Evolutionary conservation across 2,329 filamentous ascomycete genomes (phyloP).

Genomic region (Hymenoscyphus repandus): DNA sequence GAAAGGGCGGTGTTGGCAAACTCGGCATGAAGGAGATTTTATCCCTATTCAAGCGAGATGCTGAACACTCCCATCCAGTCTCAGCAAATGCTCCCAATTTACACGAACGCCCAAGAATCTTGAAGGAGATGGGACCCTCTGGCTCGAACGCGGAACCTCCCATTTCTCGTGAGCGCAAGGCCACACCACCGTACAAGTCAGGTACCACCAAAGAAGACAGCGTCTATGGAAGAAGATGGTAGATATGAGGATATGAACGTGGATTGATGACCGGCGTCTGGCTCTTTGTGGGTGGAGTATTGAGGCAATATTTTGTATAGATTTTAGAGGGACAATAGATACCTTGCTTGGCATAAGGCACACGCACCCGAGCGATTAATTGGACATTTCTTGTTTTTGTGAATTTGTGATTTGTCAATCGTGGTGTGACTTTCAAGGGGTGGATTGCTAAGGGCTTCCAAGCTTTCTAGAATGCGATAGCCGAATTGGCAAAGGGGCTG

Average conservation of each 20-base stretch:
- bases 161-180: slow-evolving; percentile 16
- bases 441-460: no score
- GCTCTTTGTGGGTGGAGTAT: background rate
- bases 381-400: no score
- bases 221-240: slow-evolving; percentile 32
- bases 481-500: no score
- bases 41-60: slow-evolving; percentile 60
- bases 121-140: slow-evolving; percentile 21
- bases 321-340: background rate
- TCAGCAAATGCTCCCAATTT: slow-evolving; percentile 19
- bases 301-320: background rate
- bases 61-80: slow-evolving; percentile 23
- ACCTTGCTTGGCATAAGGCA: background rate
- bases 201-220: slow-evolving; percentile 23
- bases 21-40: slow-evolving; percentile 91
- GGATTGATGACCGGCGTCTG: background rate
- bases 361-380: background rate
- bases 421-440: no score
- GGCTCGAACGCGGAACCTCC: slow-evolving; percentile 17
- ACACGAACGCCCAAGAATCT: slow-evolving; percentile 24
- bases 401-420: no score
- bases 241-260: background rate
- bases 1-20: slow-evolving; percentile 70
- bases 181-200: slow-evolving; percentile 15
- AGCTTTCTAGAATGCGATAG: no score